phyloP scores from a whole-genome alignment of 106 monocot genomes.

The Apostasia shenzhenica region DNA sequence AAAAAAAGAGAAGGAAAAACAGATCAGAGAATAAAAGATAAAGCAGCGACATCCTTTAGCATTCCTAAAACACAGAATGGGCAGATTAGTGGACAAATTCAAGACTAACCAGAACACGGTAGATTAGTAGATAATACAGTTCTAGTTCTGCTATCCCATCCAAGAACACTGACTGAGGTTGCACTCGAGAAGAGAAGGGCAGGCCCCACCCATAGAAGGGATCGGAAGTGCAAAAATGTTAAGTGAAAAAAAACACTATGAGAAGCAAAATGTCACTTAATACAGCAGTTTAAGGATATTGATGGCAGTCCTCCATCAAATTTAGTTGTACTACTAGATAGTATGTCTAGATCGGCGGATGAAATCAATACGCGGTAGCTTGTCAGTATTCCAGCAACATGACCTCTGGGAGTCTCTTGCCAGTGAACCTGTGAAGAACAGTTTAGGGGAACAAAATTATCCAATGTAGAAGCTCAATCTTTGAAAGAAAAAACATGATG shows the following conservation, averaged over 20 bases:
- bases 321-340: constrained; percentile 68
- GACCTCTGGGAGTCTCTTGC: constrained; percentile 90
- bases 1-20: not conserved
- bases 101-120: constrained; percentile 60
- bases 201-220: constrained; percentile 90
- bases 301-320: constrained; percentile 85
- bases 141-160: constrained; percentile 92
- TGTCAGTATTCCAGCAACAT: constrained; percentile 94
- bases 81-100: not conserved
- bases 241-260: constrained; percentile 26
- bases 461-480: not conserved
- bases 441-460: not conserved
- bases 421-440: constrained; percentile 64
- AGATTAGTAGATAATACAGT: constrained; percentile 78
- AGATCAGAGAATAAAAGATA: not conserved
- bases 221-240: constrained; percentile 75
- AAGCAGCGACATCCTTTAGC: not conserved
- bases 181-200: constrained; percentile 96
- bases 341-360: constrained; percentile 84
- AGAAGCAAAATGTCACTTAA: constrained; percentile 5
- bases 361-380: constrained; percentile 72
- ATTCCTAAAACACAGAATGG: not conserved
- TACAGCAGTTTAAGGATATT: constrained; percentile 49
- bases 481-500: too few relatives aligned
- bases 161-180: constrained; percentile 81